phyloP scores from a whole-genome alignment of 805 yeast genomes.

The Saccharomycopsis vini region DNA sequence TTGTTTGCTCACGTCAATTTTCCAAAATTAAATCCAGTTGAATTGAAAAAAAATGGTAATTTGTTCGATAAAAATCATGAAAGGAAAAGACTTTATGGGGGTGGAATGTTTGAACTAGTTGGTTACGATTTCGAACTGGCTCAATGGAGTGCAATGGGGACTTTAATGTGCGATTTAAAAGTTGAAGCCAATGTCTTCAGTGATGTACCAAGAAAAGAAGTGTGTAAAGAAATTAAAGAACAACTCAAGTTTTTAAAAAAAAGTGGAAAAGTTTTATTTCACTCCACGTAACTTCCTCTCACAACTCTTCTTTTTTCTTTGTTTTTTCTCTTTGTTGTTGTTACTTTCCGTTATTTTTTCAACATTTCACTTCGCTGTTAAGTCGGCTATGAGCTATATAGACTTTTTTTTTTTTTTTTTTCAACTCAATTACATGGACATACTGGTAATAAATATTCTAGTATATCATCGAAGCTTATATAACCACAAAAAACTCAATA shows the following conservation, averaged over 20 bases:
- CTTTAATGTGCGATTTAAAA: constrained; percentile 42
- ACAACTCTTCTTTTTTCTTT: too few relatives aligned
- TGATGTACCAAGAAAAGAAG: constrained; percentile 31
- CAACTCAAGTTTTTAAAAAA: constrained; percentile 37
- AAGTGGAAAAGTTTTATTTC: constrained; percentile 30
- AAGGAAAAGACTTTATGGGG: constrained; percentile 49
- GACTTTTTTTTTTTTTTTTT: too few relatives aligned
- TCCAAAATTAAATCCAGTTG: constrained; percentile 60
- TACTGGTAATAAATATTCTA: too few relatives aligned
- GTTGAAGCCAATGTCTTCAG: constrained; percentile 37
- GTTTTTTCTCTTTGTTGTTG: too few relatives aligned
- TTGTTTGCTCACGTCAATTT: constrained; percentile 58
- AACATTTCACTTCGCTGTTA: too few relatives aligned
- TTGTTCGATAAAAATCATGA: constrained; percentile 35
- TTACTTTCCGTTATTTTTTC: too few relatives aligned
- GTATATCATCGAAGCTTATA: too few relatives aligned
- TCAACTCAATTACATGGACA: too few relatives aligned
- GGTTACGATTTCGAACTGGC: constrained; percentile 50
- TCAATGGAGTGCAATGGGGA: constrained; percentile 53
- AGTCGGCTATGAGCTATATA: too few relatives aligned
- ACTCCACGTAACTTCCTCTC: too few relatives aligned
- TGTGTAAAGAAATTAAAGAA: constrained; percentile 42
- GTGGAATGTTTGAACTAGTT: constrained; percentile 40
- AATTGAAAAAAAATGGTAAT: constrained; percentile 34
- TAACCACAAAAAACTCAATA: too few relatives aligned